Conservation (phyloP, 257 asterid genomes). For the Solanum habrochaites region DNA sequence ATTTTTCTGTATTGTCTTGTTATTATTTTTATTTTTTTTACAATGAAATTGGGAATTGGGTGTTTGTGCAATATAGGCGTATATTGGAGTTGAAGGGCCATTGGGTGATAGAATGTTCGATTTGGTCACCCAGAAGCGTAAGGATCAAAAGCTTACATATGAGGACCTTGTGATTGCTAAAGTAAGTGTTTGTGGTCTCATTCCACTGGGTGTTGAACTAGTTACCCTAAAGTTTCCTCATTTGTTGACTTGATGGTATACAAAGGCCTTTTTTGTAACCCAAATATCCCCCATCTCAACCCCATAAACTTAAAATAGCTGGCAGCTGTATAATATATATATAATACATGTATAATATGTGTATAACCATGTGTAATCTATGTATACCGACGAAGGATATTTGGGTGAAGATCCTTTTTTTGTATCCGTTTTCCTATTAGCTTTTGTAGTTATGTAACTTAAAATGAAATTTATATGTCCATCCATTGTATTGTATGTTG, state of each 20-base stretch:
- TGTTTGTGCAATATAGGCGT: slow-evolving; percentile 22
- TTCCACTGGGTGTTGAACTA: not conserved
- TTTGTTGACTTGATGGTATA: not conserved
- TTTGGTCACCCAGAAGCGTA: slow-evolving; percentile 64
- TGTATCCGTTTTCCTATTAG: not conserved
- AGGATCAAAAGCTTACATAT: slow-evolving; percentile 60
- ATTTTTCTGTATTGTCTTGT: not conserved
- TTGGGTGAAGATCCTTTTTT: not conserved
- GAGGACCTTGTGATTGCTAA: slow-evolving; percentile 89
- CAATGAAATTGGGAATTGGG: not conserved
- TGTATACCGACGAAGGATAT: not conserved
- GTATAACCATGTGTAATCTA: not conserved
- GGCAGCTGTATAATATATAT: not conserved
- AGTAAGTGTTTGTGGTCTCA: slow-evolving; percentile 18
- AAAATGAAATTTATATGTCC: not conserved
- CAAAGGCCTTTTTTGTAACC: not conserved
- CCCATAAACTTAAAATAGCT: not conserved
- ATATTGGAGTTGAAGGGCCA: slow-evolving; percentile 64
- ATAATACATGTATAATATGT: not conserved
- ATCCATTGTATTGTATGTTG: not conserved
- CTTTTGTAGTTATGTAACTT: not conserved
- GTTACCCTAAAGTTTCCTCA: not conserved
- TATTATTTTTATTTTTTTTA: not conserved
- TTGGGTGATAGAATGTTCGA: slow-evolving; percentile 70
- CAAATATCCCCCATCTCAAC: not conserved